Base-by-base conservation (phyloP, 2,329 filamentous ascomycete species). In the Dryadomyces quercus-mongolicae region DNA sequence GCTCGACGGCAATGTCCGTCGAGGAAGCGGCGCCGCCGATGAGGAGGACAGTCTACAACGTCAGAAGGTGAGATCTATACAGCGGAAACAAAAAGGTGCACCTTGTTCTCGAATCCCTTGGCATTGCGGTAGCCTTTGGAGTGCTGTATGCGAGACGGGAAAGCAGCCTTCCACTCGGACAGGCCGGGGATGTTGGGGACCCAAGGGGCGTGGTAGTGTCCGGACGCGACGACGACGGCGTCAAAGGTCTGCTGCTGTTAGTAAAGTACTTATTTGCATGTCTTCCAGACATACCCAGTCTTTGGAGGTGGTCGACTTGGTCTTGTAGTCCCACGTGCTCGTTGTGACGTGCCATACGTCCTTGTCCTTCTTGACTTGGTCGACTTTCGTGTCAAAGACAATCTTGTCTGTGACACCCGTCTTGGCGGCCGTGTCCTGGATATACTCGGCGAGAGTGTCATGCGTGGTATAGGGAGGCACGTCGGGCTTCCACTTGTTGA, bases 71-170 rank as follows among this genome's bases (percentile, higher is more conserved):
- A 31, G 2, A 5, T 9, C 2, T 10, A 21, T 10, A 22, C 5
- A 22, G 2, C 34, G 16, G 16, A n/a, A 21, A 31, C 1, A 18
- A 18, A 34, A 31, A 31, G 8, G 25, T 8, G 4, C 25, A 54
- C 53, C 53, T 57, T 51, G 42, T 46, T 40, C 9, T 43, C 46
- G 8, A 58, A 56, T 1, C 52, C 52, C 2, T 40, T n/a, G 0
- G 86, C 78, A 0, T 69, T 75, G 9, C 86, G 77, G 61, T 88
- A 93, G 57, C 78, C 78, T 63, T 90, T 92, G 0, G 87, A 88
- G 62, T 88, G 85, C 3, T 73, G 74, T 20, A 88, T 74, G 4
- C 68, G 62, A 0, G 69, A 70, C 0, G 79, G 77, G 57, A 78
- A 81, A 3, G 62, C 60, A 12, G 65, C 52, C 61, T 84, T 79